These are phyloP conservation scores for Plasmodium gaboni DNA, from an alignment of 169 alveolate species.

Conservation along the genomic window DNA sequence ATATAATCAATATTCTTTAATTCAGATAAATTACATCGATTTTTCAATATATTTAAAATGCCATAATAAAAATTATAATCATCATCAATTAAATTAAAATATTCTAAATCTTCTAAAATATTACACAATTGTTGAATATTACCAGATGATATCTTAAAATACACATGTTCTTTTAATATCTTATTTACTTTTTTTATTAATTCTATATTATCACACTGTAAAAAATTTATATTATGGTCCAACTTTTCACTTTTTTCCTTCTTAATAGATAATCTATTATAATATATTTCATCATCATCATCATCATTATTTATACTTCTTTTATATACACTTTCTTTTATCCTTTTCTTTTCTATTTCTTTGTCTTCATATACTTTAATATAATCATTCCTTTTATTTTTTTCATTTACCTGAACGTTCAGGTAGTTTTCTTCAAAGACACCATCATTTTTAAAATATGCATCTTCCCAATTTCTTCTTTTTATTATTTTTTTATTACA, in stretches of 20 bases:
- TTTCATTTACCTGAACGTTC: neutral
- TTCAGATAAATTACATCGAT: neutral
- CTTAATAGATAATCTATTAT: neutral
- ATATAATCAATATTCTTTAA: constrained; percentile 44
- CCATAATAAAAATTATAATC: constrained; percentile 69
- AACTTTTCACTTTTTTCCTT: neutral
- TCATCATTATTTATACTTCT: neutral
- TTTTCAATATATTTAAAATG: constrained; percentile 25
- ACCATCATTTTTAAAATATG: neutral
- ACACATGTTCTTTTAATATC: constrained; percentile 13
- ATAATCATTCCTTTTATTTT: neutral
- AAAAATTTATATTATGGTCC: neutral
- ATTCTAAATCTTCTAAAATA: constrained; percentile 61
- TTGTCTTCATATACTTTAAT: neutral
- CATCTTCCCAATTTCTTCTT: neutral
- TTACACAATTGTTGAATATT: constrained; percentile 66
- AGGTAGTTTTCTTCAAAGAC: neutral
- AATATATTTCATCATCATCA: constrained; percentile 2
- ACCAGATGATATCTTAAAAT: constrained; percentile 31
- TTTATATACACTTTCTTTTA: neutral
- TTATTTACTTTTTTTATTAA: constrained; percentile 22
- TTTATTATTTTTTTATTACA: constrained; percentile 58
- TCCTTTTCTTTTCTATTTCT: neutral
- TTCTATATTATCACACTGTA: neutral
- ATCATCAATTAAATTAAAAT: constrained; percentile 54